Conservation (phyloP, 2,329 filamentous ascomycete species). For the Neonectria punicea region DNA sequence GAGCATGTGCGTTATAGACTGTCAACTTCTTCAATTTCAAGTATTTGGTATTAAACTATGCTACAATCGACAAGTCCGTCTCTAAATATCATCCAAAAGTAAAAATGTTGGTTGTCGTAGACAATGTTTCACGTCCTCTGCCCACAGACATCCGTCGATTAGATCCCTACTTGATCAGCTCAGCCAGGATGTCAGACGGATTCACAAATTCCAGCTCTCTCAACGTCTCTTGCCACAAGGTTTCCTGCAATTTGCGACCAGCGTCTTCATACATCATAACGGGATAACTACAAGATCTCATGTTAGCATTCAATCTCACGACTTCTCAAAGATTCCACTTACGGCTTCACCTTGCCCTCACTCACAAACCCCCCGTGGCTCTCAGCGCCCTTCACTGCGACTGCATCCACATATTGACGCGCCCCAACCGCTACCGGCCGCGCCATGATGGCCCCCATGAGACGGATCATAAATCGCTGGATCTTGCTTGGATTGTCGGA, state of each 20-base stretch:
- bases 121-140: not conserved
- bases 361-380: constrained; percentile 41
- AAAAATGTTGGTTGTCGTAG: not conserved
- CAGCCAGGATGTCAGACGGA: constrained; percentile 22
- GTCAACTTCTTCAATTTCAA: not conserved
- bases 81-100: not conserved
- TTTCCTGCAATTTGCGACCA: constrained; percentile 14
- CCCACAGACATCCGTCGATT: not conserved
- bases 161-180: not conserved
- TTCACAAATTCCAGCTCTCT: constrained; percentile 35
- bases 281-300: constrained; percentile 21
- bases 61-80: not conserved
- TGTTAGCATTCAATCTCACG: constrained; percentile 6
- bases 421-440: constrained; percentile 31
- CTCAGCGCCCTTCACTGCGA: constrained; percentile 32
- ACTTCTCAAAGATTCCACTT: constrained; percentile 4
- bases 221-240: constrained; percentile 38
- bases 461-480: constrained; percentile 21
- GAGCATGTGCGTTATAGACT: not conserved
- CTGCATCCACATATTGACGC: constrained; percentile 39
- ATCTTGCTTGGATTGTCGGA: constrained; percentile 43
- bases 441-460: constrained; percentile 23
- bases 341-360: constrained; percentile 42
- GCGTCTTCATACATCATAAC: constrained; percentile 35
- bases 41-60: not conserved